A percentile compares a stretch with the other conserved stretches of the same genome.
Evolutionary conservation across 2,329 filamentous ascomycete genomes (phyloP).

Genomic region (Venturia oleaginea): DNA sequence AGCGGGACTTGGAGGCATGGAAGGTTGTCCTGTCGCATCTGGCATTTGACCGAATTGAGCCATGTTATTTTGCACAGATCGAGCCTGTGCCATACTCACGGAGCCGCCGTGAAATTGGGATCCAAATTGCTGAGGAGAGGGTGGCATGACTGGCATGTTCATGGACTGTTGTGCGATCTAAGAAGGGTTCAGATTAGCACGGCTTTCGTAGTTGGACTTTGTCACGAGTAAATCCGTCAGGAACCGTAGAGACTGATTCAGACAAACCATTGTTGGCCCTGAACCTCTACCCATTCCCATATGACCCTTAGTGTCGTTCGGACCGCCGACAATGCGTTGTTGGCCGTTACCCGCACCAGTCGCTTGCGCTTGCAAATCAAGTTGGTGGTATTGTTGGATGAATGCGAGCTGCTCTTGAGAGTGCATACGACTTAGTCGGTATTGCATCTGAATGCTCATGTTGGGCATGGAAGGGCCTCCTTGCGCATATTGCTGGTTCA

Average conservation of each 20-base stretch:
- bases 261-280: background rate
- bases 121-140: background rate
- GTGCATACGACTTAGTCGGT: background rate
- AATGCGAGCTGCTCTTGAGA: background rate
- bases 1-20: background rate
- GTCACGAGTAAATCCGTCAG: background rate
- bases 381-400: background rate
- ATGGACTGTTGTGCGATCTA: background rate
- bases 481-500: background rate
- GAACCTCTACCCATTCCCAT: background rate
- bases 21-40: background rate
- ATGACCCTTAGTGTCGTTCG: background rate
- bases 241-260: background rate
- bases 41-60: background rate
- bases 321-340: background rate
- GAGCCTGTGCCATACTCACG: background rate
- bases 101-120: background rate
- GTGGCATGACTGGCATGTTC: background rate
- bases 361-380: background rate
- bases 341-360: background rate
- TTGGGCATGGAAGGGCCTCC: background rate
- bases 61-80: background rate
- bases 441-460: background rate
- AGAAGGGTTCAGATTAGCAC: background rate
- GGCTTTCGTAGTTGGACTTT: background rate